Conservation (phyloP, 2,329 filamentous ascomycete species). For the Colletotrichum liriopes region DNA sequence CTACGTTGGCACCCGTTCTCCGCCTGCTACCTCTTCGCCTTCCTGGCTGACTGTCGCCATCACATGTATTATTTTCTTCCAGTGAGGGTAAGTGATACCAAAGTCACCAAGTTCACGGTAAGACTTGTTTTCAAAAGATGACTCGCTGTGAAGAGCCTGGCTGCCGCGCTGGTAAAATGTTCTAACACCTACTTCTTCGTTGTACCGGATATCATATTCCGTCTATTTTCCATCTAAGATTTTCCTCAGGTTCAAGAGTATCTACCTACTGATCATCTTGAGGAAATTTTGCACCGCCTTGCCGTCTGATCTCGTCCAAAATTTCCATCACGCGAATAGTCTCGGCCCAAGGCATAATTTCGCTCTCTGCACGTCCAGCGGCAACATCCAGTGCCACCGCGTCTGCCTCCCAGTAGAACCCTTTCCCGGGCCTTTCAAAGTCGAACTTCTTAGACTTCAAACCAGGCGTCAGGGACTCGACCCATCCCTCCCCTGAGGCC, state of each 20-base stretch:
- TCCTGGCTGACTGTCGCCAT: no score
- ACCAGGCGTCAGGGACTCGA: conserved; percentile 12
- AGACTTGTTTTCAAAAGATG: neutral
- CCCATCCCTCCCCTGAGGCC: conserved; percentile 45
- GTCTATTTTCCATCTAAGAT: neutral
- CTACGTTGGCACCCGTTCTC: no score
- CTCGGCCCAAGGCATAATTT: conserved; percentile 62
- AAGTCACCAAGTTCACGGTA: no score
- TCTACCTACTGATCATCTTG: conserved; percentile 42
- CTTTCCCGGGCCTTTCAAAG: conserved; percentile 54
- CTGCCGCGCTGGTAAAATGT: no score
- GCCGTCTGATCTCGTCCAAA: conserved; percentile 61
- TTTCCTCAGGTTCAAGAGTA: no score
- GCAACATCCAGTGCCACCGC: conserved; percentile 58
- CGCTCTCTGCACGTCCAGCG: conserved; percentile 55
- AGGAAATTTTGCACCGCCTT: conserved; percentile 51
- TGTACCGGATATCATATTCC: neutral
- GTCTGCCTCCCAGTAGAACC: conserved; percentile 63
- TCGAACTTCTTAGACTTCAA: conserved; percentile 51
- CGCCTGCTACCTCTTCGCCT: no score
- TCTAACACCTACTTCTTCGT: no score
- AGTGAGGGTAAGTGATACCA: no score
- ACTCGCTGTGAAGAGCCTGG: neutral
- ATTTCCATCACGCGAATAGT: conserved; percentile 62
- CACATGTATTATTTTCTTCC: no score